Percentiles rank a stretch among this genome's conserved stretches.
Evolutionary conservation across 2,329 filamentous ascomycete species (phyloP).

Genomic region (Didymella keratinophila): DNA sequence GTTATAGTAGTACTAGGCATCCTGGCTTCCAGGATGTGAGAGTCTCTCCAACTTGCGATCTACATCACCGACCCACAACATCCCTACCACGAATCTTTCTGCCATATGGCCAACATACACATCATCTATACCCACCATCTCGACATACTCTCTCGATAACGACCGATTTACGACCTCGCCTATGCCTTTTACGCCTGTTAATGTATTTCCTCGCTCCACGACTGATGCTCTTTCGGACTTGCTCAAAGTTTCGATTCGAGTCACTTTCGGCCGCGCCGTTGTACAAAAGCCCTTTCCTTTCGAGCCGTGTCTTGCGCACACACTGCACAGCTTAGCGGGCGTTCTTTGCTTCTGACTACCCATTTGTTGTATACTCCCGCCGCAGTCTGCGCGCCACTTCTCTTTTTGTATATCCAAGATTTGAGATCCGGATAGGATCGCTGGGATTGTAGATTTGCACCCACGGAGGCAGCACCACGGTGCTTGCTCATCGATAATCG

Average conservation of each 20-base stretch:
- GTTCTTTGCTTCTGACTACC: constrained; percentile 32
- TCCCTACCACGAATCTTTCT: constrained; percentile 9
- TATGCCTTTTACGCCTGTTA: constrained; percentile 18
- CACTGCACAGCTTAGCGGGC: constrained; percentile 47
- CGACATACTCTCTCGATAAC: constrained; percentile 27
- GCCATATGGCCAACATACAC: constrained; percentile 8
- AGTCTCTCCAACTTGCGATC: constrained; percentile 6
- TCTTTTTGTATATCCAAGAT: constrained; percentile 17
- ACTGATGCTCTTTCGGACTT: constrained; percentile 30
- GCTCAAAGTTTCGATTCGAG: constrained; percentile 28
- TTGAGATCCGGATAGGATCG: constrained; percentile 10
- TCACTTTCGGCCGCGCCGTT: constrained; percentile 31
- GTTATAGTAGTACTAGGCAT: constrained; percentile 40
- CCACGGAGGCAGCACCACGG: constrained; percentile 8
- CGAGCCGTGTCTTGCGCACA: constrained; percentile 26
- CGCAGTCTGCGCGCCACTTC: constrained; percentile 13
- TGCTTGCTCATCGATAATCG: constrained; percentile 19
- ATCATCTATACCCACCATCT: constrained; percentile 18
- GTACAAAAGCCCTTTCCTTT: constrained; percentile 34
- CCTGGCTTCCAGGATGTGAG: constrained; percentile 48
- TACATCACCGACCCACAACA: constrained; percentile 13
- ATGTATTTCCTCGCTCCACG: constrained; percentile 22
- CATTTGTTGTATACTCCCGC: constrained; percentile 22
- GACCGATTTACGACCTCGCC: constrained; percentile 27
- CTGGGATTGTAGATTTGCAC: constrained; percentile 13